Evolutionary conservation across 2,329 filamentous ascomycete species (phyloP).

Genomic region (Rachicladosporium sp.): DNA sequence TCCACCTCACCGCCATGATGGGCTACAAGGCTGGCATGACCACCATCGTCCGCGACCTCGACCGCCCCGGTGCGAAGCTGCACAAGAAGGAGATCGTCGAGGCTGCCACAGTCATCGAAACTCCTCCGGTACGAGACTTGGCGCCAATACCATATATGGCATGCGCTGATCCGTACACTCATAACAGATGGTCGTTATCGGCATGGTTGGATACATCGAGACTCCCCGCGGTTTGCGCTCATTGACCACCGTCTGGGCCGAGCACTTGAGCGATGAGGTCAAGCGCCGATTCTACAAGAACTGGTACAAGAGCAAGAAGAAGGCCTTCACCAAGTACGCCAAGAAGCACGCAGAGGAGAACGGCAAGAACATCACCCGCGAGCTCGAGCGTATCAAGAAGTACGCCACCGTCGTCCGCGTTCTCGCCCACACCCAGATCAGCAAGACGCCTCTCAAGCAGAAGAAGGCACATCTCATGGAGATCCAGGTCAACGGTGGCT

Average conservation of each 20-base stretch:
- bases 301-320: slow-evolving; percentile 99
- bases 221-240: slow-evolving; percentile 98
- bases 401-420: slow-evolving; percentile 99
- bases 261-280: slow-evolving; percentile 96
- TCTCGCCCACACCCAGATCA: slow-evolving; percentile 98
- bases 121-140: slow-evolving; percentile 60
- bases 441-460: slow-evolving; percentile 98
- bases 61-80: slow-evolving; percentile 97
- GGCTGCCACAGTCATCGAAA: slow-evolving; percentile 79
- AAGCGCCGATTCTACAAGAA: slow-evolving; percentile 99
- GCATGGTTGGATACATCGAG: slow-evolving; percentile 99
- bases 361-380: slow-evolving; percentile 82
- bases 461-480: slow-evolving; percentile 99
- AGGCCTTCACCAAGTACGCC: slow-evolving; percentile 99
- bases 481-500: slow-evolving; percentile 98
- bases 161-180: slow-evolving; percentile 27
- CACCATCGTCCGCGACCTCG: slow-evolving; percentile 97
- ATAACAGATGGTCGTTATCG: slow-evolving; percentile 93
- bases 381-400: slow-evolving; percentile 99
- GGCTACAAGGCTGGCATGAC: slow-evolving; percentile 99
- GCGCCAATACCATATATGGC: slow-evolving; percentile 55
- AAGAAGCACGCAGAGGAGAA: slow-evolving; percentile 97
- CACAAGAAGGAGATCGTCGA: slow-evolving; percentile 98
- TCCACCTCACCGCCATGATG: slow-evolving; percentile 95
- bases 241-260: slow-evolving; percentile 98